A percentile compares a stretch with the other conserved stretches of the same genome.
These are phyloP conservation scores for Candida cerambycidarum DNA, from an alignment of 805 yeast species.

Conservation along the genomic window DNA sequence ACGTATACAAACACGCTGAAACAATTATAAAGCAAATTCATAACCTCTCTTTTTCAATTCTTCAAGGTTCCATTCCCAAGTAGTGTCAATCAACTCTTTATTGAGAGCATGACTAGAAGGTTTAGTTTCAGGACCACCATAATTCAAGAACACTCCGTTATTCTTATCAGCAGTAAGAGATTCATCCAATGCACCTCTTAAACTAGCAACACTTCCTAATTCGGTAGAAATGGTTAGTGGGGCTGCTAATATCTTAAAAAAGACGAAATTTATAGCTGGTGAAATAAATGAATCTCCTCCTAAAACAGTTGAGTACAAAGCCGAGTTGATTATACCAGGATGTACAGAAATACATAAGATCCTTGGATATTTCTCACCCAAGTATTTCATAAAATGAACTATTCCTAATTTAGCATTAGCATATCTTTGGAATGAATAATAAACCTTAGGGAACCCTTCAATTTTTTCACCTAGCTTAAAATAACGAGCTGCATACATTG, in stretches of 20 bases:
- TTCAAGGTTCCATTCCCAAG: conserved; percentile 29
- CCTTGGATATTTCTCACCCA: conserved; percentile 30
- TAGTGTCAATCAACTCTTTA: conserved; percentile 19
- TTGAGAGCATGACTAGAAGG: conserved; percentile 27
- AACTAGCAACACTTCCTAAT: conserved; percentile 34
- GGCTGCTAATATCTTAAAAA: conserved; percentile 16
- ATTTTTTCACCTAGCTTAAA: conserved; percentile 25
- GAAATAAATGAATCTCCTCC: conserved; percentile 1
- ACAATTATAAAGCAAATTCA: too few species aligned
- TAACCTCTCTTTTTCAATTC: conserved; percentile 12
- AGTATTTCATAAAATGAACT: conserved; percentile 30
- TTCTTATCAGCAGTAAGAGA: conserved; percentile 20
- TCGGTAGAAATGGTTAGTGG: conserved; percentile 32
- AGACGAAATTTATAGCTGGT: neutral
- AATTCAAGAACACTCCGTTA: conserved; percentile 30
- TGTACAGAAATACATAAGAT: conserved; percentile 34
- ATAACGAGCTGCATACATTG: conserved; percentile 23
- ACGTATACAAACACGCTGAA: too few species aligned
- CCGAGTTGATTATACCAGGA: conserved; percentile 41
- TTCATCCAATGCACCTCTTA: conserved; percentile 34
- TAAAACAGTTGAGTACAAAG: conserved; percentile 24
- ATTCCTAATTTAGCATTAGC: conserved; percentile 34
- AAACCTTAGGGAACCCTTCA: conserved; percentile 24
- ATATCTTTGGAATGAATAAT: conserved; percentile 34
- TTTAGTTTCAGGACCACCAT: conserved; percentile 29